A percentile compares a stretch with the other conserved stretches of the same genome.
phyloP scores from a whole-genome alignment of 176 grass and related monocot genomes.

The Carex littledalei region DNA sequence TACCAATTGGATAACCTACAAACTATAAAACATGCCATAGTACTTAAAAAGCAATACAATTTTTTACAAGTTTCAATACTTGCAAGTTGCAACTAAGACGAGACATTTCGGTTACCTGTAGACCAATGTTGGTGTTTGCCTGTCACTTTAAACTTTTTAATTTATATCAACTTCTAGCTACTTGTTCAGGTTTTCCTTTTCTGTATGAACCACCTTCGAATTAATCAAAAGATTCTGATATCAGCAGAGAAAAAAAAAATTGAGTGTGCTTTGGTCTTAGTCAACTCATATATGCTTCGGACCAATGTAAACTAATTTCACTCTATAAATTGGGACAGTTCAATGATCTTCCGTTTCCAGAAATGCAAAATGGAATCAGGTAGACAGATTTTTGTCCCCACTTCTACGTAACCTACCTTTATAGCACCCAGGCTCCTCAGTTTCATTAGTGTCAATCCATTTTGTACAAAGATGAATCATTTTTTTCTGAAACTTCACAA shows the following conservation, averaged over 20 bases:
- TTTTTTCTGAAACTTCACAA: background rate
- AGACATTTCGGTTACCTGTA: background rate
- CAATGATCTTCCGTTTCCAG: background rate
- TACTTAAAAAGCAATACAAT: background rate
- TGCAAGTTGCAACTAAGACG: background rate
- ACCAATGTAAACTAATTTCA: background rate
- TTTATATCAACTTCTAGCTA: background rate
- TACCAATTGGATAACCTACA: background rate
- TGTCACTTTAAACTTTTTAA: background rate
- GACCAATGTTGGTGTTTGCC: background rate
- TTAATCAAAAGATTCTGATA: background rate
- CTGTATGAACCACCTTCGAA: background rate
- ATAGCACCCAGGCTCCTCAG: background rate
- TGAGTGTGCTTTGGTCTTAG: background rate
- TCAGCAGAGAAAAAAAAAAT: background rate
- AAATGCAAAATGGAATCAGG: background rate
- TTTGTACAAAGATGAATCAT: background rate
- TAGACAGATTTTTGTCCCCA: background rate
- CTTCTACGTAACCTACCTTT: background rate
- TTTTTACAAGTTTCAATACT: background rate
- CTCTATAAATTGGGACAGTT: background rate
- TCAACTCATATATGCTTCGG: background rate
- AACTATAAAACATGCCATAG: background rate
- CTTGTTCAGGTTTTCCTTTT: background rate
- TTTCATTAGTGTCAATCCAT: background rate